Conservation (phyloP, 139 green algal species). For the Micractinium conductrix region DNA sequence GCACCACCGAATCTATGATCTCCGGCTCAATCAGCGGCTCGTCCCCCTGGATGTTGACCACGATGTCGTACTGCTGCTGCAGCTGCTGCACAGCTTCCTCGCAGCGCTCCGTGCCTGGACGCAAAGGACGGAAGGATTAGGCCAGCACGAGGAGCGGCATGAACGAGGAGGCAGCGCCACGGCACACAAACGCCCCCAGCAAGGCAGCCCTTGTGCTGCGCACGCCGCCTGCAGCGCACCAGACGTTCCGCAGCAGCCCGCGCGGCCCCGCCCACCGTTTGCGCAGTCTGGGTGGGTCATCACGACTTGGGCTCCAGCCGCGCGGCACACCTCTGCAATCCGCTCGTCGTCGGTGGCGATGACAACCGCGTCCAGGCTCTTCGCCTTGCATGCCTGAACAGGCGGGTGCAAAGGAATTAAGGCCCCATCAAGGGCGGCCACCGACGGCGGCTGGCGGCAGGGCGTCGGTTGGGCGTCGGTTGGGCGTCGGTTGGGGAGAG, state of each 20-base stretch:
- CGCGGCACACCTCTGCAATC: conserved; percentile 58
- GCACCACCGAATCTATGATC: conserved; percentile 76
- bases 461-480: too few species aligned
- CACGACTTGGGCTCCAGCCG: conserved; percentile 67
- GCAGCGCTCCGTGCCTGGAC: conserved; percentile 68
- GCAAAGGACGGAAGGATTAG: too few species aligned
- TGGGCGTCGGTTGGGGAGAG: too few species aligned
- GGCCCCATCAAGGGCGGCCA: too few species aligned
- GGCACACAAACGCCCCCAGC: too few species aligned
- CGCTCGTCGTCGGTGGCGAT: conserved; percentile 81
- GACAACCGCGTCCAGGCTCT: conserved; percentile 61
- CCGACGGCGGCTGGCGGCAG: too few species aligned
- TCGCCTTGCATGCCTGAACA: conserved; percentile 53
- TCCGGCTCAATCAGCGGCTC: conserved; percentile 80
- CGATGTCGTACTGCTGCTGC: conserved; percentile 62
- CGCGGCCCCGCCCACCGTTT: too few species aligned
- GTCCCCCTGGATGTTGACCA: conserved; percentile 81
- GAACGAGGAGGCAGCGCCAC: too few species aligned
- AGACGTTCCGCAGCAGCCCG: too few species aligned
- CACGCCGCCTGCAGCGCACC: too few species aligned
- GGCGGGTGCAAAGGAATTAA: background rate
- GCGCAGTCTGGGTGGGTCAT: conserved; percentile 67
- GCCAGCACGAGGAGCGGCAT: too few species aligned
- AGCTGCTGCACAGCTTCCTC: conserved; percentile 59
- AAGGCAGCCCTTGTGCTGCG: too few species aligned